phyloP scores from a whole-genome alignment of 805 yeast genomes.

The Candida chilensis region DNA sequence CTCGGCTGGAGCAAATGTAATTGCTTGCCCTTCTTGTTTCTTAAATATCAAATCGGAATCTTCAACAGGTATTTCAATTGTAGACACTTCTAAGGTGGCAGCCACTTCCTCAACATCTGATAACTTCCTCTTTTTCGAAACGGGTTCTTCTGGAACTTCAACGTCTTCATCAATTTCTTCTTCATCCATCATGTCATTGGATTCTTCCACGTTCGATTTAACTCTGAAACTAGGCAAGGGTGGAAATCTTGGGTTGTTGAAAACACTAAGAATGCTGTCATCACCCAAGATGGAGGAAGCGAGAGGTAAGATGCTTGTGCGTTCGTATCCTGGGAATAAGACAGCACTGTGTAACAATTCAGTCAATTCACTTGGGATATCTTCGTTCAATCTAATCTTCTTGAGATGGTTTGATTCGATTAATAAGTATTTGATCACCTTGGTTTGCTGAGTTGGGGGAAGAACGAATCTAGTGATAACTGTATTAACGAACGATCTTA shows the following conservation, averaged over 20 bases:
- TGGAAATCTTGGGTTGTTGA: conserved; percentile 75
- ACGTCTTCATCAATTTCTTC: conserved; percentile 15
- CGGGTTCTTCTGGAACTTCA: conserved; percentile 5
- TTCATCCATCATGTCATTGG: conserved; percentile 8
- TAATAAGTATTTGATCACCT: conserved; percentile 18
- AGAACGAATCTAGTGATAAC: conserved; percentile 40
- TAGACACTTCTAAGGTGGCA: conserved; percentile 2
- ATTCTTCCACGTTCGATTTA: conserved; percentile 10
- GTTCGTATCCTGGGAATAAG: conserved; percentile 59
- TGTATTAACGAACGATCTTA: conserved; percentile 37
- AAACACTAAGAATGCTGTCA: conserved; percentile 44
- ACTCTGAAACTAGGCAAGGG: conserved; percentile 18
- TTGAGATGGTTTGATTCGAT: neutral
- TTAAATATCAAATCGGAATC: neutral
- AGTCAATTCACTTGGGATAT: conserved; percentile 21
- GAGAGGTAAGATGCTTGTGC: conserved; percentile 64
- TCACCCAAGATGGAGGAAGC: conserved; percentile 42
- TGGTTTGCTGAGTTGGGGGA: conserved; percentile 55
- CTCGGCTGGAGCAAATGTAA: neutral
- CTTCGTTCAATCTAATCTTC: conserved; percentile 5
- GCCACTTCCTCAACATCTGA: conserved; percentile 2
- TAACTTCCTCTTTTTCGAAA: conserved; percentile 5
- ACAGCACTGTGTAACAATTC: conserved; percentile 42
- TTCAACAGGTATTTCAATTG: conserved; percentile 2
- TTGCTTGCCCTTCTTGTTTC: neutral